Evolutionary conservation across 2,329 filamentous ascomycete genomes (phyloP), one percentile per base, ranked within the genome.

Genomic region (Ustulina deusta): DNA sequence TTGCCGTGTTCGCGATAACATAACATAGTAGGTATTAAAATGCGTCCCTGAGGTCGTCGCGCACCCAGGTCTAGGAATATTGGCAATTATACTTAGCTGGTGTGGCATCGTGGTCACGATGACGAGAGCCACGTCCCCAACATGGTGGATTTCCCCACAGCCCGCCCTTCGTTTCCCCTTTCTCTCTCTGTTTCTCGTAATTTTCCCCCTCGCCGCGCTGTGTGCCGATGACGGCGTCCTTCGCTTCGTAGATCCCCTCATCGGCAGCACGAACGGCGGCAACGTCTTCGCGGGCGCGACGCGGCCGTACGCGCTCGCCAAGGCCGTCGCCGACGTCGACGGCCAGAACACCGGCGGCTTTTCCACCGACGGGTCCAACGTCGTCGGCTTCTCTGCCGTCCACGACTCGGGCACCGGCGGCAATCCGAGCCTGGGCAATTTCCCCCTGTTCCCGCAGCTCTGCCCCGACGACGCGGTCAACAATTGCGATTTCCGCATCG

Each of bases 251-350:
- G 70, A 88, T 74, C 86, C 85, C 9, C 79, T 88, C 6, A 87
- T 88, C 66, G 86, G 86, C 32, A 86, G 85, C 17, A 81, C 79
- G 3, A 84, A 85, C 75, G 86, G 85, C 78, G 86, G 86, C 46
- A 86, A 89, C 76, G 86, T 87, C 29, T 88, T 88, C 66, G 81
- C 86, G 2, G 86, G 86, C 13, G 86, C 86, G 15, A 85, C 84
- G 2, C 72, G 85, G 46, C 86, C 86, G 2, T 88, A 86, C 71
- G 85, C 84, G 42, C 83, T 88, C 76, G 86, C 84, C 40, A 88
- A 88, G 73, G 83, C 85, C 1, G 84, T 86, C 3, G 84, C 85
- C 34, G 85, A 88, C 71, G 84, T 85, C 1, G 75, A 83, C 52
- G 79, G 80, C 2, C 78, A 82, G 68, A 83, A 83, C 61, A 82